Evolutionary conservation across 352 stramenopile genomes (phyloP), one percentile per base, ranked within the genome.

Genomic region (Thalassiosira mediterranea): DNA sequence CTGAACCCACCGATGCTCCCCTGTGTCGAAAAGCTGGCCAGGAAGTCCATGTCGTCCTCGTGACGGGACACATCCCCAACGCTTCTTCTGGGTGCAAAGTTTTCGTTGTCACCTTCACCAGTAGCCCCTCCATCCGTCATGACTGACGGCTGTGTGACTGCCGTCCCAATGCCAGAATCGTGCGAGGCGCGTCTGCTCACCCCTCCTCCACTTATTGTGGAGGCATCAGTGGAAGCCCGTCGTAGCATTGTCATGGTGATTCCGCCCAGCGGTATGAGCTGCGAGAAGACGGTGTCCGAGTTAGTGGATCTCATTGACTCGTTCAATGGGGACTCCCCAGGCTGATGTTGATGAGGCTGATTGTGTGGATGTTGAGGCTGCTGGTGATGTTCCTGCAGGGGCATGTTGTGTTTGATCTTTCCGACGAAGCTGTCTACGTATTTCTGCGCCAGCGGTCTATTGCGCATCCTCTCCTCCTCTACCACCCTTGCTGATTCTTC

Each of bases 1-100:
- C n/a, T n/a, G n/a, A n/a, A n/a, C n/a, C n/a, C n/a, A n/a, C n/a
- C n/a, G n/a, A n/a, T n/a, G n/a, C n/a, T n/a, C n/a, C n/a, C n/a
- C n/a, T n/a, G n/a, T n/a, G n/a, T n/a, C n/a, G n/a, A n/a, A n/a
- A n/a, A n/a, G n/a, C n/a, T n/a, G n/a, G n/a, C n/a, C n/a, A n/a
- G n/a, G n/a, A n/a, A n/a, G n/a, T n/a, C n/a, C n/a, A n/a, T n/a
- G n/a, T n/a, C n/a, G n/a, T n/a, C n/a, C n/a, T n/a, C n/a, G n/a
- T n/a, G n/a, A n/a, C n/a, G n/a, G n/a, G n/a, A n/a, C n/a, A 64
- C 48, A 52, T 52, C 34, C 2, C n/a, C 32, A 10, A 65, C 37
- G 40, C 56, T 65, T 49, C 19, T 51, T 1, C 56, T 37, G 11
- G n/a, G 56, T n/a, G 56, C 56, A n/a, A 65, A 49, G 26, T 65